Conservation (phyloP, 768 basidiomycete genomes). For the Termitomyces sp. region DNA sequence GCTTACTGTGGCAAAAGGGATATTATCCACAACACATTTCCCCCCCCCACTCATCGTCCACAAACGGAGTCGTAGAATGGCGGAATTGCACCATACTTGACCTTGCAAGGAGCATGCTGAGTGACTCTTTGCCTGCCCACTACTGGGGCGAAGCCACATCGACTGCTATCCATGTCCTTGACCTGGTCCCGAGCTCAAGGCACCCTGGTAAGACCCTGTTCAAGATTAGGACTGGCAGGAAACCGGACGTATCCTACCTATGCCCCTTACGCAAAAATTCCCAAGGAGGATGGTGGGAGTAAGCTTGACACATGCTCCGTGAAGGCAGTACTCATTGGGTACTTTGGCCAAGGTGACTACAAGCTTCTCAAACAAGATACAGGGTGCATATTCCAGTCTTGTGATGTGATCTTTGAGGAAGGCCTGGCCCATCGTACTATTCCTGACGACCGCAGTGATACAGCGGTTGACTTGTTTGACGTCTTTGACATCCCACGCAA, state of each 20-base stretch:
- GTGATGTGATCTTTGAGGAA: background rate
- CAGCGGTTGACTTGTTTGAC: background rate
- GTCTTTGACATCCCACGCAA: background rate
- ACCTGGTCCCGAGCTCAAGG: background rate
- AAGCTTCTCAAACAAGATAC: constrained; percentile 4
- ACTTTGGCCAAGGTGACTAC: background rate
- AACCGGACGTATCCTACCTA: background rate
- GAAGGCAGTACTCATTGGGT: background rate
- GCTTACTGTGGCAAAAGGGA: background rate
- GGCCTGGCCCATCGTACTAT: background rate
- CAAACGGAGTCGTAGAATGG: background rate
- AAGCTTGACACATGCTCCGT: background rate
- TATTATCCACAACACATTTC: background rate
- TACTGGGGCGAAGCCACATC: background rate
- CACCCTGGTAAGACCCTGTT: background rate
- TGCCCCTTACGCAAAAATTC: background rate
- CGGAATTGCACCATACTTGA: background rate
- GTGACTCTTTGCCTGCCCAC: background rate
- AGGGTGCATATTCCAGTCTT: background rate
- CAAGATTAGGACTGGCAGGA: background rate
- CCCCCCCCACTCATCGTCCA: background rate
- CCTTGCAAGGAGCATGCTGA: background rate
- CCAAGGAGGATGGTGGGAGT: background rate
- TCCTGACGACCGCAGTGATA: background rate
- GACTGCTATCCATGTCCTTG: too few species aligned